Percentiles rank a stretch among this genome's conserved stretches.
These are phyloP conservation scores for Erodium moschatum DNA, from an alignment of 441 rosid species.

Conservation along the genomic window DNA sequence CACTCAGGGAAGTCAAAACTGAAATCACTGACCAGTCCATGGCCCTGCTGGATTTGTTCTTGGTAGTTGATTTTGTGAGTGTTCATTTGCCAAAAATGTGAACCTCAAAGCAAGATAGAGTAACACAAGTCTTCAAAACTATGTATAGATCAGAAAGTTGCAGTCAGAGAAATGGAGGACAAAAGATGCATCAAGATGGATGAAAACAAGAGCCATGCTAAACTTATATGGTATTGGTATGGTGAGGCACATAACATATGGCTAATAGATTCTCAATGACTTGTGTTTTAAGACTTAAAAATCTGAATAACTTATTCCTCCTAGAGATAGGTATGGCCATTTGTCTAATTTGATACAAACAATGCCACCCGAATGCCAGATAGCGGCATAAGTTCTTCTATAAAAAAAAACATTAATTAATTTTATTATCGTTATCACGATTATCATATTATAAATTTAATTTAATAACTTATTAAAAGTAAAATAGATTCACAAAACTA, in stretches of 20 bases:
- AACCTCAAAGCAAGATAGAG: constrained; percentile 5
- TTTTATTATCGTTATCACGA: no score
- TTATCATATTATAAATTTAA: no score
- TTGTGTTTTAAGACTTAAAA: constrained; percentile 41
- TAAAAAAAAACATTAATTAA: no score
- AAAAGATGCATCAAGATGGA: constrained; percentile 23
- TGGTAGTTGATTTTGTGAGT: constrained; percentile 28
- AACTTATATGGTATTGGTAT: constrained; percentile 20
- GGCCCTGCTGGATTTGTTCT: constrained; percentile 22
- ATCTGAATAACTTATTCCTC: constrained; percentile 35
- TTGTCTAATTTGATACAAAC: constrained; percentile 28
- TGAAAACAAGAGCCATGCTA: constrained; percentile 15
- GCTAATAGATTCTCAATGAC: constrained; percentile 36
- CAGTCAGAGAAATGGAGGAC: not conserved
- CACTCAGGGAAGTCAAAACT: constrained; percentile 27
- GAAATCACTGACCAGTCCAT: constrained; percentile 23
- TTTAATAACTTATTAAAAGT: no score
- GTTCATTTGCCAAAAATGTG: constrained; percentile 30
- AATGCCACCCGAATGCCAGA: constrained; percentile 19
- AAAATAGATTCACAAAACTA: no score
- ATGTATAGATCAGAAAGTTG: not conserved
- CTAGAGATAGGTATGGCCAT: constrained; percentile 44
- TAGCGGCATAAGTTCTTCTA: no score
- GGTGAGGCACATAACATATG: constrained; percentile 19
- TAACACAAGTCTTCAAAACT: not conserved